Percentiles rank a stretch among this genome's conserved stretches.
Evolutionary conservation across 1,284 basidiomycete genomes (phyloP).

Genomic region (Paramarasmius palmivorus): DNA sequence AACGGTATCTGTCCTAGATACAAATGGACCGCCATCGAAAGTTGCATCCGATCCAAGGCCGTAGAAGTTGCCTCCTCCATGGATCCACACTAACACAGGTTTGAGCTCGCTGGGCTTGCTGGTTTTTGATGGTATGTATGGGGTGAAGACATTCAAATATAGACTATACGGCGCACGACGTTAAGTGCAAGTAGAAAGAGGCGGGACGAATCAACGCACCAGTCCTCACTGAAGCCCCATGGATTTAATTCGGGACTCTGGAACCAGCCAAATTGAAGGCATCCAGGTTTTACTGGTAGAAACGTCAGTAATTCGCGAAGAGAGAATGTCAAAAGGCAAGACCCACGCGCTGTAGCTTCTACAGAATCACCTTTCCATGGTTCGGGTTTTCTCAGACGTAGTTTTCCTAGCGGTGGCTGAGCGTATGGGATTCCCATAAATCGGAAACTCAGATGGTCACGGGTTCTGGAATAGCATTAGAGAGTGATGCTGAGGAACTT

Average conservation of each 20-base stretch:
- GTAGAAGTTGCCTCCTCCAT: constrained; percentile 37
- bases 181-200: no score
- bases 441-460: constrained; percentile 22
- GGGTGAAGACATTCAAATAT: constrained; percentile 46
- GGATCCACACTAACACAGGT: constrained; percentile 46
- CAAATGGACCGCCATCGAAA: no score
- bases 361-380: constrained; percentile 15
- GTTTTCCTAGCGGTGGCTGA: constrained; percentile 17
- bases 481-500: no score
- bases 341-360: constrained; percentile 19
- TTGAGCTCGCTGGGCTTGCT: constrained; percentile 24
- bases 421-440: constrained; percentile 25
- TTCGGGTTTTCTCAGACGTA: constrained; percentile 22
- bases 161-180: constrained; percentile 18
- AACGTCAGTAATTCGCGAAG: no score
- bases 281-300: no score
- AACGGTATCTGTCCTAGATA: constrained; percentile 44
- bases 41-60: constrained; percentile 35
- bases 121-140: constrained; percentile 27
- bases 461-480: constrained; percentile 14
- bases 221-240: no score
- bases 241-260: no score
- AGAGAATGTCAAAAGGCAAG: no score
- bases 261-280: no score
- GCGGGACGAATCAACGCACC: no score